Evolutionary conservation across 2,329 filamentous ascomycete genomes (phyloP), one percentile per base, ranked within the genome.

Genomic region (Ceratocystis harringtonii): DNA sequence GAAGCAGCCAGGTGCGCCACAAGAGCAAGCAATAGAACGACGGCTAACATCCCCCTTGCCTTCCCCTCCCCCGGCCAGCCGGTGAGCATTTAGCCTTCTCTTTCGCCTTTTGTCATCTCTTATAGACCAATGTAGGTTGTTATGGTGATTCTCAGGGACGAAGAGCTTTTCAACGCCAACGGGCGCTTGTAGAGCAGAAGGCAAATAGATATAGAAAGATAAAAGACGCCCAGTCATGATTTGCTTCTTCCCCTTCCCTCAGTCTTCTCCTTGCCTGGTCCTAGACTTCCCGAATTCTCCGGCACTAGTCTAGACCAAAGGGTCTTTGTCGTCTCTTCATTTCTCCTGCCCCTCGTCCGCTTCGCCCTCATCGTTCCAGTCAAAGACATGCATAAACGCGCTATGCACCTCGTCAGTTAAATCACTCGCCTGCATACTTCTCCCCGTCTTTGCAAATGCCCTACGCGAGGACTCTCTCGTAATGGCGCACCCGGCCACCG

Each of bases 381-480:
- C 92, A 72, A 96, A 87, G 19, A 96, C 74, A 67, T 85, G 84
- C 71, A 88, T 74, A 74, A 96, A 97, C 0, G 91, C 88, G 43
- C 78, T 78, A 71, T 95, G 87, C 8, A 99, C 88, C 76, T 96
- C 88, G 19, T 94, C 90, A 0, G 92, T 96, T 73, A 99, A 76
- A 75, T 97, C 94, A 70, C 89, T 91, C 0, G 94, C 94, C 77
- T 97, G 94, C 73, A 99, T 77, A 72, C 89, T 90, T 69, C 94
- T 83, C 0, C 94, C 92, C 72, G 86, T 89, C 74, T 92, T 89
- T 70, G 83, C 80, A 75, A 95, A 99, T 0, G 94, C 94, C 67
- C 92, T 78, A 62, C 90, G 83, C 22, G 92, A 96, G 73, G 88
- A 96, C 74, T 96, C 83, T 74, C 92, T 85, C 67, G 94, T 97